phyloP scores from a whole-genome alignment of 2,329 filamentous ascomycete genomes.

The Fusarium keratoplasticum region DNA sequence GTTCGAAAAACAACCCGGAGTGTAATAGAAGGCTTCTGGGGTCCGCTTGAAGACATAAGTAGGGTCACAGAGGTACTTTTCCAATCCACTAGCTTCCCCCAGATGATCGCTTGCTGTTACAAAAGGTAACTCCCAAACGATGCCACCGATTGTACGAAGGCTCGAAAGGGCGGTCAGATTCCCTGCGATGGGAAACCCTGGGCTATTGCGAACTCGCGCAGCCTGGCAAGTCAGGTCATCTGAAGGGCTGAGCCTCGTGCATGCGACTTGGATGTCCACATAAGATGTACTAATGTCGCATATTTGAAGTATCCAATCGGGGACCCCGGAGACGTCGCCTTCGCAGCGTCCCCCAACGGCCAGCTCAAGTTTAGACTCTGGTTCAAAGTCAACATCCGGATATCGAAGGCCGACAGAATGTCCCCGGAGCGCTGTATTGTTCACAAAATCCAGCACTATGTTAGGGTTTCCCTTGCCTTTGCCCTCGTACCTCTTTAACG shows the following conservation, averaged over 20 bases:
- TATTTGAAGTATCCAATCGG: background rate
- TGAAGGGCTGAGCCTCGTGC: background rate
- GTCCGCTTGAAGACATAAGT: background rate
- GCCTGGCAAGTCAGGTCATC: background rate
- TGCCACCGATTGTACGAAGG: rapidly evolving
- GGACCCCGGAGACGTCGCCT: no score
- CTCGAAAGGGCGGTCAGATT: slow-evolving; percentile 9
- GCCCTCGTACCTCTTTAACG: no score
- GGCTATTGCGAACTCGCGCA: background rate
- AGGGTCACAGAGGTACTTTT: background rate
- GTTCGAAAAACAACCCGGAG: background rate
- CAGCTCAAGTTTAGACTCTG: background rate
- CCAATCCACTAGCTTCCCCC: background rate
- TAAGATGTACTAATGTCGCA: background rate
- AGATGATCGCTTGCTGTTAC: background rate
- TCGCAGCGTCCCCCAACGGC: no score
- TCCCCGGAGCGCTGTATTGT: background rate
- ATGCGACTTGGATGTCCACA: background rate
- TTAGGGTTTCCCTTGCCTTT: no score
- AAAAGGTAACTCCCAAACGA: background rate
- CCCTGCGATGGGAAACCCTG: background rate
- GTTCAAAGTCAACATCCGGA: background rate
- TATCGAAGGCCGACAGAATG: background rate
- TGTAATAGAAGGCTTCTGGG: no score
- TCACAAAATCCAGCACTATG: background rate